Base-by-base conservation (phyloP, 2,329 filamentous ascomycete genomes). In the Fusarium virguliforme region DNA sequence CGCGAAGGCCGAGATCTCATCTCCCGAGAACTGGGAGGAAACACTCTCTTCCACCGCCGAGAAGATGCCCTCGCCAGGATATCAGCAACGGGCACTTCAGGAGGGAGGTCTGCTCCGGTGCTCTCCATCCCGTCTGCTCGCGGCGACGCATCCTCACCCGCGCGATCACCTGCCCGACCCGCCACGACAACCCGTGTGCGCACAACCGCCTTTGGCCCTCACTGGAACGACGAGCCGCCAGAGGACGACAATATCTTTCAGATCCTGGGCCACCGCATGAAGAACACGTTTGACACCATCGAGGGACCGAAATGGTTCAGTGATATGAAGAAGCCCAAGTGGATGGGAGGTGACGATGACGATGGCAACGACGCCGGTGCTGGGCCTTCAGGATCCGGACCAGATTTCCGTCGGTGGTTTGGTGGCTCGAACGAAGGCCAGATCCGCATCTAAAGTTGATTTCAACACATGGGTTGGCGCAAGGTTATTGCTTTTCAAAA, bases 1-100 rank as follows among this genome's bases (percentile, higher is more conserved):
- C 90, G 95, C 51, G 96, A 98, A 82, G 96, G 96, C 4, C 89
- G 94, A 56, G 92, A 95, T 55, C 87, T 99, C 30, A 97, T 99
- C 68, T 94, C 97, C 70, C 89, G 94, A 30, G 96, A 98, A 78
- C 81, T 95, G 8, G 89, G 91, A 65, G 91, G 92, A 13, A 87
- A 86, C 37, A 87, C 88, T 4, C 85, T 87, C 43, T 81, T 86
- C 54, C 83, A 85, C 65, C 83, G 86, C 55, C 82, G 85, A 18
- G 82, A 85, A 37, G 82, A 85, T 55, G 81, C 83, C 28, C 77
- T 82, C 63, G 76, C 81, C 54, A 76, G 81, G 43, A 74, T 77
- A 43, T 73, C 76, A 43, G 74, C 67, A 24, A 67, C 75, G 18
- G 79, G 75, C 37, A 71, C 67, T 26, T 61, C 70, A 7, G 73